Conservation (phyloP, 2,329 filamentous ascomycete species). For the Chrysoporthe austroafricana region DNA sequence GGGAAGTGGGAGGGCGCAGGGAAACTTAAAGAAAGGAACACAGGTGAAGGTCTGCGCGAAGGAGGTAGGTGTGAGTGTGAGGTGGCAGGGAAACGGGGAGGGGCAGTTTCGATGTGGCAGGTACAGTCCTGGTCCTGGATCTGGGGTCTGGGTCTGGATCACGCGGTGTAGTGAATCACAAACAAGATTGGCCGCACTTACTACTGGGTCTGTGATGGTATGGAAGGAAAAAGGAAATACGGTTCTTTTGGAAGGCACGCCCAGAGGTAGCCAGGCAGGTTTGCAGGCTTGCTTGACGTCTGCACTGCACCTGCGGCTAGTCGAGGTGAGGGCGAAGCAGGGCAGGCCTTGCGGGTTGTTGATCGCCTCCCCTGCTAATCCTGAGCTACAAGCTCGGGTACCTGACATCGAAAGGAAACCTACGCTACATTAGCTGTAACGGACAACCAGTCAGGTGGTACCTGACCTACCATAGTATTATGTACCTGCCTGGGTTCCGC, state of each 20-base stretch:
- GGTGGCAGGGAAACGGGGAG: constrained; percentile 14
- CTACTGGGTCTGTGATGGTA: constrained; percentile 4
- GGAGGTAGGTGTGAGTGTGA: constrained; percentile 17
- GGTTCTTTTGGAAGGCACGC: neutral
- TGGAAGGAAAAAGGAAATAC: neutral
- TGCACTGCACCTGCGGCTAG: constrained; percentile 6
- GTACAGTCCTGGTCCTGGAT: constrained; percentile 1
- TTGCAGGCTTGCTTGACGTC: constrained; percentile 2
- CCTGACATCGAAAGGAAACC: constrained; percentile 10
- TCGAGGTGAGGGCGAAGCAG: constrained; percentile 15
- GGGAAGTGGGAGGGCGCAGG: constrained; percentile 12
- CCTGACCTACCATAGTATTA: neutral
- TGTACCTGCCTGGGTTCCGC: constrained; percentile 3
- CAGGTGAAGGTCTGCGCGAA: constrained; percentile 10
- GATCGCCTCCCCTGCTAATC: neutral
- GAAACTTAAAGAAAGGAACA: constrained; percentile 26
- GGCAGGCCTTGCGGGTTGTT: constrained; percentile 1
- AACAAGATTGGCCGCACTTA: constrained; percentile 15
- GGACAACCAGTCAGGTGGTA: constrained; percentile 17
- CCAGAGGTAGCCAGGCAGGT: neutral
- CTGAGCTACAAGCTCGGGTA: constrained; percentile 21
- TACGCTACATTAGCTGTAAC: constrained; percentile 12
- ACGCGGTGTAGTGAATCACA: constrained; percentile 26
- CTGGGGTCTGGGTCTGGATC: constrained; percentile 17
- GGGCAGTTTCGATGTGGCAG: constrained; percentile 1